These are phyloP conservation scores for Picochlorum sp. DNA, from an alignment of 139 green algal genomes.

Conservation along the genomic window DNA sequence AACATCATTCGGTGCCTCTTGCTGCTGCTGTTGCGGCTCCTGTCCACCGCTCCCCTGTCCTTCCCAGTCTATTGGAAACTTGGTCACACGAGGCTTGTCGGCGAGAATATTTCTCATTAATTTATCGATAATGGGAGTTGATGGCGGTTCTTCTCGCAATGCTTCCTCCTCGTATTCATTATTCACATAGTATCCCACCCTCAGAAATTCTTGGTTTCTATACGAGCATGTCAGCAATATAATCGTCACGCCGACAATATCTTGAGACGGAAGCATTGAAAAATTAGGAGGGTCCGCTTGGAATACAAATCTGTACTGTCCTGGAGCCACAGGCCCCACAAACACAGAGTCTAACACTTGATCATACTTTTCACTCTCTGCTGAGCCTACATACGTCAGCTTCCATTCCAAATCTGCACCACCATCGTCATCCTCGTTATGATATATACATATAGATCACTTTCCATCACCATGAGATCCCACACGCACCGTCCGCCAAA, in stretches of 20 bases:
- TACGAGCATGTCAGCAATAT: slow-evolving; percentile 96
- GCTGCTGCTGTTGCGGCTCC: neutral
- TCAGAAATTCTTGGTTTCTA: slow-evolving; percentile 67
- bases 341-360: slow-evolving; percentile 87
- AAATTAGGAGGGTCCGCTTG: slow-evolving; percentile 78
- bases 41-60: slow-evolving; percentile 2
- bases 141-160: slow-evolving; percentile 72
- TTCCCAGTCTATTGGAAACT: slow-evolving; percentile 60
- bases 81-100: slow-evolving; percentile 88
- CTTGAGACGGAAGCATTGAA: slow-evolving; percentile 58
- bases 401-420: slow-evolving; percentile 90
- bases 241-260: slow-evolving; percentile 89
- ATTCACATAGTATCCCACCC: slow-evolving; percentile 94
- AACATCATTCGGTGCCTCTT: neutral
- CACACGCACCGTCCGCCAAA: slow-evolving; percentile 59
- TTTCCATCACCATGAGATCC: neutral
- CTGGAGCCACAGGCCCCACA: slow-evolving; percentile 82
- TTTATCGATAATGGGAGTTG: slow-evolving; percentile 54
- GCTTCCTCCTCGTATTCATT: slow-evolving; percentile 89
- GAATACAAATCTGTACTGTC: slow-evolving; percentile 86
- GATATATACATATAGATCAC: neutral
- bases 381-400: slow-evolving; percentile 90
- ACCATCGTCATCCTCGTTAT: neutral
- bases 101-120: slow-evolving; percentile 65
- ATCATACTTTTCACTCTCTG: slow-evolving; percentile 87